These are phyloP conservation scores for Phytophthora fragariaefolia DNA, from an alignment of 352 stramenopile genomes.

Conservation along the genomic window DNA sequence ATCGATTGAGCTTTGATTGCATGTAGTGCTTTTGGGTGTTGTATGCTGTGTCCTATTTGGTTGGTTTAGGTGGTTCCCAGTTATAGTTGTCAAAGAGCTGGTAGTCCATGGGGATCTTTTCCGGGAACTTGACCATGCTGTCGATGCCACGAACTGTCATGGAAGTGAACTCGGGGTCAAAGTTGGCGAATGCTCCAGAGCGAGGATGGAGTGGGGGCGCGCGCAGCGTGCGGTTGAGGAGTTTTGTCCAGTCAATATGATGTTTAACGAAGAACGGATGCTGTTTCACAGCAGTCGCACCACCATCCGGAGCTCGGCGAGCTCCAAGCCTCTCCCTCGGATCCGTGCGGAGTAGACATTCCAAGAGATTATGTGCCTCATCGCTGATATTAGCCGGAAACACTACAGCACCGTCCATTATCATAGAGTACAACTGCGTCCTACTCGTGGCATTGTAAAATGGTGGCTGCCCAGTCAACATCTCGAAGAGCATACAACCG, in stretches of 20 bases:
- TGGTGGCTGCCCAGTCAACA: constrained; percentile 87
- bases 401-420: constrained; percentile 50
- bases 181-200: constrained; percentile 81
- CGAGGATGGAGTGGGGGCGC: constrained; percentile 67
- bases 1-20: constrained; percentile 40
- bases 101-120: constrained; percentile 82
- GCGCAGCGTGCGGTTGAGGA: constrained; percentile 50
- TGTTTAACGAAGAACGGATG: constrained; percentile 78
- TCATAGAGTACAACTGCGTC: constrained; percentile 62
- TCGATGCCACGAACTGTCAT: constrained; percentile 75
- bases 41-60: constrained; percentile 27
- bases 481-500: constrained; percentile 88
- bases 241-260: constrained; percentile 62
- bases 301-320: constrained; percentile 31
- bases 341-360: constrained; percentile 54
- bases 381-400: constrained; percentile 64
- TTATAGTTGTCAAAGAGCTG: constrained; percentile 90
- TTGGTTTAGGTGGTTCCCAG: constrained; percentile 62
- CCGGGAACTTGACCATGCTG: constrained; percentile 79
- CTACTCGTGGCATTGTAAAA: constrained; percentile 84
- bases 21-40: constrained; percentile 14
- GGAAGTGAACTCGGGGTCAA: constrained; percentile 88
- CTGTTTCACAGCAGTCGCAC: constrained; percentile 58
- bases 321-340: constrained; percentile 65
- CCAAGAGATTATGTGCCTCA: constrained; percentile 63